A percentile compares a stretch with the other conserved stretches of the same genome.
These are phyloP conservation scores for Juglanconis sp. DNA, from an alignment of 2,329 filamentous ascomycete species.

Conservation along the genomic window DNA sequence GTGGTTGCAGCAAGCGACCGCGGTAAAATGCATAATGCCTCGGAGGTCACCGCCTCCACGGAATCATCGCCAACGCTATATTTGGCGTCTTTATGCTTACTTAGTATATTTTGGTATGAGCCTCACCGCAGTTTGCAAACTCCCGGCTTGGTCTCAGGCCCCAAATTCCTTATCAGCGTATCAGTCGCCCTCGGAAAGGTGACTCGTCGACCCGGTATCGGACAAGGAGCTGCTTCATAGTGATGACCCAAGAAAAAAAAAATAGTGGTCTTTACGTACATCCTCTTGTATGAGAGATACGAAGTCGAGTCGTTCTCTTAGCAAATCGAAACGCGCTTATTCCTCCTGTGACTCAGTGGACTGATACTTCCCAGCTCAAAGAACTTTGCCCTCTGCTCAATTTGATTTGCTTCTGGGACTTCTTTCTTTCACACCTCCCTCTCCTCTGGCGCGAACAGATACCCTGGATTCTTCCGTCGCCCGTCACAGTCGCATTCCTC, in stretches of 20 bases:
- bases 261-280: constrained; percentile 16
- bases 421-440: constrained; percentile 3
- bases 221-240: constrained; percentile 1
- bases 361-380: background rate
- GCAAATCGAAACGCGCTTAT: constrained; percentile 16
- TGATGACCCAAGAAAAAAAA: constrained; percentile 11
- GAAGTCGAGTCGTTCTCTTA: background rate
- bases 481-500: background rate
- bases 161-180: background rate
- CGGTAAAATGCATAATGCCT: background rate
- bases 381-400: background rate
- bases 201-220: constrained; percentile 17
- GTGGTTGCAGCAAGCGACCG: background rate
- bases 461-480: background rate
- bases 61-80: background rate
- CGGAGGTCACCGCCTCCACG: background rate
- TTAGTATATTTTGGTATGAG: background rate
- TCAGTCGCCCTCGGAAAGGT: background rate
- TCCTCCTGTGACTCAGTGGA: background rate
- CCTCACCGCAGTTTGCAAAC: background rate
- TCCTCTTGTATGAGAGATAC: background rate
- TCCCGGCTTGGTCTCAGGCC: constrained; percentile 2
- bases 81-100: background rate
- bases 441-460: background rate
- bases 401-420: background rate